These are phyloP conservation scores for Tuber umbilicatum DNA, from an alignment of 495 filamentous ascomycete species.

Conservation along the genomic window DNA sequence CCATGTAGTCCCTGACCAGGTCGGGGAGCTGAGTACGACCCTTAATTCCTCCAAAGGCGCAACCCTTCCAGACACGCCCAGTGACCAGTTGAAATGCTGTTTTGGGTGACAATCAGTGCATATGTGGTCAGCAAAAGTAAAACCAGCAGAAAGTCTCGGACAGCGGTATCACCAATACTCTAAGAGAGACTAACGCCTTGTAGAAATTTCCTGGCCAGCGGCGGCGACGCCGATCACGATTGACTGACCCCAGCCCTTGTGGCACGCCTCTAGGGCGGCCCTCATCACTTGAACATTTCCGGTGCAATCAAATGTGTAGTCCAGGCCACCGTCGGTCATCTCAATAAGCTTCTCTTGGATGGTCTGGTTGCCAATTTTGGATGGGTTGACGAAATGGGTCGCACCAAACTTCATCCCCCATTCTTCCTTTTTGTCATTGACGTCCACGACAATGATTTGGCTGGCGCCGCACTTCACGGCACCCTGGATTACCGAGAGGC, in stretches of 20 bases:
- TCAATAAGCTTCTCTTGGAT: constrained; percentile 88
- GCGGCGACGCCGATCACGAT: constrained; percentile 97
- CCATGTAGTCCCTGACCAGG: constrained; percentile 84
- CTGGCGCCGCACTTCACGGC: constrained; percentile 78
- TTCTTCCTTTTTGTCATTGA: constrained; percentile 84
- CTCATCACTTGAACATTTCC: constrained; percentile 96
- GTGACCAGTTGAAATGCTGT: constrained; percentile 97
- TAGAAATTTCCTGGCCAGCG: constrained; percentile 93
- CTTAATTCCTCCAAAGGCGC: constrained; percentile 97
- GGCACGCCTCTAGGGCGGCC: constrained; percentile 90
- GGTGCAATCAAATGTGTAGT: constrained; percentile 99
- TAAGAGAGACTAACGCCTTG: constrained; percentile 66
- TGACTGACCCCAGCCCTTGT: constrained; percentile 98
- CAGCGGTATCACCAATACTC: neutral
- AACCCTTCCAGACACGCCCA: constrained; percentile 94
- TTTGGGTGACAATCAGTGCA: constrained; percentile 36
- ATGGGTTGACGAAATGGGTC: constrained; percentile 94
- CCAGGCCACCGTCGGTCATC: constrained; percentile 97
- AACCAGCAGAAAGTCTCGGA: neutral
- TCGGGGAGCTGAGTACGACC: constrained; percentile 84
- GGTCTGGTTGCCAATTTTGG: constrained; percentile 57
- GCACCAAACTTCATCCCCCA: constrained; percentile 93
- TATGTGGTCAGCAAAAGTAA: constrained; percentile 11
- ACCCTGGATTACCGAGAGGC: constrained; percentile 88
- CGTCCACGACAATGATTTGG: constrained; percentile 91